Percentiles rank a stretch among this genome's conserved stretches.
These are phyloP conservation scores for Stramenopiles sp. DNA, from an alignment of 352 stramenopile genomes.

Conservation along the genomic window DNA sequence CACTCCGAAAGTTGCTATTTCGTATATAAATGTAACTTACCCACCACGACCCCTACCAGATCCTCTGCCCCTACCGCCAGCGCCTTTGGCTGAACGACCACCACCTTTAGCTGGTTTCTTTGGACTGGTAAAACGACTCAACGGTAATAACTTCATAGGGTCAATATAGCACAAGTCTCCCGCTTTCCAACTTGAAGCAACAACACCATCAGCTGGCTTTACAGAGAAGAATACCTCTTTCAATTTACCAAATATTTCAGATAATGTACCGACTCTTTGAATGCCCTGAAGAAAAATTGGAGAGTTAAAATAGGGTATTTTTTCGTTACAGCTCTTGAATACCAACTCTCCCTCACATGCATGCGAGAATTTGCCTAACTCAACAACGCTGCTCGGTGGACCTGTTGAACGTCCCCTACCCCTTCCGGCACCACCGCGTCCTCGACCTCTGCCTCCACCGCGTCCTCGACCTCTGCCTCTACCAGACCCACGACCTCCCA, in stretches of 20 bases:
- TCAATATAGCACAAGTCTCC: constrained; percentile 1
- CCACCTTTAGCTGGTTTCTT: neutral
- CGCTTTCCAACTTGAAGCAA: neutral
- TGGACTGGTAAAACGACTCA: constrained; percentile 5
- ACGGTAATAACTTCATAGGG: constrained; percentile 5
- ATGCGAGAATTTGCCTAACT: constrained; percentile 75
- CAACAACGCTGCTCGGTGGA: constrained; percentile 19
- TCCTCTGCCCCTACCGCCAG: neutral
- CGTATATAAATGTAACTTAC: neutral
- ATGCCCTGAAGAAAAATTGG: constrained; percentile 92
- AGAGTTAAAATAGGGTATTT: constrained; percentile 93
- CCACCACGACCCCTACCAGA: neutral
- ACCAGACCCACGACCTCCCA: neutral
- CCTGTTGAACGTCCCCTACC: neutral
- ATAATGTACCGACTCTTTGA: constrained; percentile 88
- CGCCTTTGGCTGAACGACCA: too few relatives aligned
- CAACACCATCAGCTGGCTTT: constrained; percentile 3
- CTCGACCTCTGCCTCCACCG: neutral
- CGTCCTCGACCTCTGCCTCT: neutral
- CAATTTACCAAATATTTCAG: constrained; percentile 63
- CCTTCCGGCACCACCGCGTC: constrained; percentile 7
- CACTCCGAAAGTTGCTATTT: too few relatives aligned
- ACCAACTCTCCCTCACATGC: constrained; percentile 86
- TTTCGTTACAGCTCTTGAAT: constrained; percentile 48
- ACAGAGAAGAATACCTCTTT: constrained; percentile 1